A percentile compares a stretch with the other conserved stretches of the same genome.
These are phyloP conservation scores for Epichloe glyceriae DNA, from an alignment of 2,329 filamentous ascomycete genomes.

Conservation along the genomic window DNA sequence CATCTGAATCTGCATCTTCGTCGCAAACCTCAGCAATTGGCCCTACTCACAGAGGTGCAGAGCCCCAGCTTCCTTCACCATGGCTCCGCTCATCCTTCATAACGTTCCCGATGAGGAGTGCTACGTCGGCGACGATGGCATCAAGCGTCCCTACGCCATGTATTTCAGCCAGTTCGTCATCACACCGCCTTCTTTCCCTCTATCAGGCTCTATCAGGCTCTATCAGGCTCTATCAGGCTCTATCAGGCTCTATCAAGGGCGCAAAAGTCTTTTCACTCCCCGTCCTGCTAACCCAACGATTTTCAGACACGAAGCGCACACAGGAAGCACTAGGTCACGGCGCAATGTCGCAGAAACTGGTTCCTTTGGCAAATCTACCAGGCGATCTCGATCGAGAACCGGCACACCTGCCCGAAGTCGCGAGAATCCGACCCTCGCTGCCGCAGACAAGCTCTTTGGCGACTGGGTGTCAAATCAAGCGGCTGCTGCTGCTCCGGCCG, in stretches of 20 bases:
- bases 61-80: slow-evolving; percentile 15
- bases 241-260: slow-evolving; percentile 10
- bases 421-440: slow-evolving; percentile 49
- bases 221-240: no score
- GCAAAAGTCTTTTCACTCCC: not conserved
- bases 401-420: slow-evolving; percentile 41
- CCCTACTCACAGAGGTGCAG: not conserved
- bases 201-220: no score
- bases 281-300: not conserved
- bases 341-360: slow-evolving; percentile 46
- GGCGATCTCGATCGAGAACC: slow-evolving; percentile 48
- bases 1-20: not conserved
- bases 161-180: slow-evolving; percentile 46
- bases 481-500: slow-evolving; percentile 16
- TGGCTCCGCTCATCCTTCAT: slow-evolving; percentile 54
- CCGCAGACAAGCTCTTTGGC: slow-evolving; percentile 49
- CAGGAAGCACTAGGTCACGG: slow-evolving; percentile 33
- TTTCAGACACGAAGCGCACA: slow-evolving; percentile 38
- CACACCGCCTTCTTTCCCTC: not conserved
- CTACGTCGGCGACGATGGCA: slow-evolving; percentile 51
- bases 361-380: slow-evolving; percentile 54
- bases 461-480: slow-evolving; percentile 40
- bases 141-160: slow-evolving; percentile 54
- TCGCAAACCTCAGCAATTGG: not conserved
- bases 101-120: slow-evolving; percentile 57